phyloP scores from a whole-genome alignment of 163 green algal genomes.

The Prototheca cutis region DNA sequence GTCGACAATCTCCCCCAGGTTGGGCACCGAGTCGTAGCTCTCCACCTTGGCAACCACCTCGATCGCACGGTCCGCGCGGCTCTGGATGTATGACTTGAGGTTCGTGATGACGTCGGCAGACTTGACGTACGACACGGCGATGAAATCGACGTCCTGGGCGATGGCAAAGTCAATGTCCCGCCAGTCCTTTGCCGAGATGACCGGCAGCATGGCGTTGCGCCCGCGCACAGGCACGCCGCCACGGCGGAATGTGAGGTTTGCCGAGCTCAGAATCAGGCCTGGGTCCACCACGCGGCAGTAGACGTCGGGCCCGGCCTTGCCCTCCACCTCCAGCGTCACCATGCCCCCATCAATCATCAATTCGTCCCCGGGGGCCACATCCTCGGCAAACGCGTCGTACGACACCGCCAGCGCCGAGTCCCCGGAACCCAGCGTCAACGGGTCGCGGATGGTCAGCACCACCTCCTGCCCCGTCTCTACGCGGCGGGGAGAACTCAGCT shows the following conservation, averaged over 20 bases:
- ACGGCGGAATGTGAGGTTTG: constrained; percentile 70
- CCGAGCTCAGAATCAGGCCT: constrained; percentile 65
- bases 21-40: constrained; percentile 44
- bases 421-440: constrained; percentile 4
- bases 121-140: constrained; percentile 81
- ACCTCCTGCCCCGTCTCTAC: constrained; percentile 49
- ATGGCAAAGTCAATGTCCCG: constrained; percentile 81
- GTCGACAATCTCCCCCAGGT: constrained; percentile 48
- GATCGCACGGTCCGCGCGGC: constrained; percentile 13
- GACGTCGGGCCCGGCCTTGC: constrained; percentile 66
- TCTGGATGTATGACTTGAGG: constrained; percentile 55
- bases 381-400: constrained; percentile 65
- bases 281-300: constrained; percentile 50
- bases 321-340: constrained; percentile 57
- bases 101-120: constrained; percentile 70
- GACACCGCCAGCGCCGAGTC: constrained; percentile 37
- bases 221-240: constrained; percentile 48
- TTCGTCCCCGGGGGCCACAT: constrained; percentile 58
- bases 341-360: constrained; percentile 76
- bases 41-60: constrained; percentile 60
- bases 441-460: constrained; percentile 51
- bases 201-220: constrained; percentile 65
- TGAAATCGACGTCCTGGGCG: constrained; percentile 64
- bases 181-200: constrained; percentile 81
- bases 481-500: constrained; percentile 47